Base-by-base conservation (phyloP, 768 basidiomycete species). In the Sutorius australiensis region DNA sequence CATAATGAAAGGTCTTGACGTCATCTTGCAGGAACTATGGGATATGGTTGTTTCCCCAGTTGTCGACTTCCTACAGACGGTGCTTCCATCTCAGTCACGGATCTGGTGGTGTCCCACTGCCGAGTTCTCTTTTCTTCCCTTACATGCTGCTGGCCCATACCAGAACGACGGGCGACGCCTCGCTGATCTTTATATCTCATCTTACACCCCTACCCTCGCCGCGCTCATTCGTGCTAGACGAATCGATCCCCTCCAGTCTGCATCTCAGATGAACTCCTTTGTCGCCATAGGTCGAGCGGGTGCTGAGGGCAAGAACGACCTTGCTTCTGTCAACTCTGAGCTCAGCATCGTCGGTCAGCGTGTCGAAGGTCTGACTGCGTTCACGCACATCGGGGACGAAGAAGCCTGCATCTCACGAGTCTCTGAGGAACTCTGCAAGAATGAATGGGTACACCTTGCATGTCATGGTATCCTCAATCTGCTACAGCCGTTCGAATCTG, bases 101-200 rank as follows among this genome's bases (percentile, higher is more conserved):
- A 36, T 36, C 3, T 36, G 38, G 38, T 39, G 38, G 38, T 39
- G 38, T 21, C 40, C 40, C 21, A 43, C 42, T 2, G 42, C 42
- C 16, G 30, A 24, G 4, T 24, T 24, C 24, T 24, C 24, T 24
- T 24, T 24, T 2, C 24, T 24, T 24, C 24, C 24, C 24, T 24
- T 24, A 24, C 24, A 24, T 24, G 24, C 24, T 24, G 24, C 24
- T 2, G 24, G 24, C 10, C 11, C 17, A 8, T 38, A 5, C 17
- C 17, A 21, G 21, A 41, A 28, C 8, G 41, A 16, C 5, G 9
- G 17, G 16, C 21, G 28, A 10, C 36, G 33, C 37, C 46, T 57
- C 53, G 47, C 54, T 46, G 53, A 38, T 24, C 31, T 48, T 10
- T 54, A 55, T 16, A 48, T 50, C n/a, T 34, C 40, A 30, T 32